Base-by-base conservation (phyloP, 2,329 filamentous ascomycete species). In the Tolypocladium ovalisporum region DNA sequence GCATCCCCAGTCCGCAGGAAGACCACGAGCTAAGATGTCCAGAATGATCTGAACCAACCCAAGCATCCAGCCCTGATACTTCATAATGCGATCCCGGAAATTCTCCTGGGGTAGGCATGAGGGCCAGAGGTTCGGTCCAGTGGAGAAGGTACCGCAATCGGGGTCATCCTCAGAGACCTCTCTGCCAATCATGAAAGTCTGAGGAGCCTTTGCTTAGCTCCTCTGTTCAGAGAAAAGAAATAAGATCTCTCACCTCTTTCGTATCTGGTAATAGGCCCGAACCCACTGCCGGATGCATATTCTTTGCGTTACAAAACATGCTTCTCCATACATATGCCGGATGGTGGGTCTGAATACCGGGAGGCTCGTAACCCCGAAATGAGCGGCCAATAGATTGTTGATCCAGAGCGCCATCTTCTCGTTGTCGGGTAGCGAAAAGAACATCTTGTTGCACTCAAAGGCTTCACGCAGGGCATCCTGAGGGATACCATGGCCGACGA, bases 271-370 rank as follows among this genome's bases (percentile, higher is more conserved):
- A 49, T 17, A 67, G 58, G 51, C 66, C 66, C 44, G n/a, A n/a
- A n/a, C n/a, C n/a, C n/a, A n/a, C n/a, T n/a, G n/a, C n/a, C n/a
- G n/a, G n/a, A n/a, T n/a, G n/a, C n/a, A n/a, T n/a, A n/a, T n/a
- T n/a, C n/a, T n/a, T n/a, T n/a, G n/a, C n/a, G n/a, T n/a, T n/a
- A n/a, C n/a, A n/a, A n/a, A n/a, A n/a, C n/a, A n/a, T n/a, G n/a
- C n/a, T n/a, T n/a, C n/a, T n/a, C n/a, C n/a, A n/a, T n/a, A n/a
- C n/a, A n/a, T n/a, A n/a, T n/a, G n/a, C n/a, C n/a, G n/a, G n/a
- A n/a, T n/a, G n/a, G n/a, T 68, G 66, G 42, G 61, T 64, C 36
- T 68, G 66, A 34, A 68, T 68, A 42, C 62, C 60, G 13, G 66
- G 60, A 3, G 66, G 65, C 54, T 67, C 66, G 39, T 65, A 67